These are phyloP conservation scores for Acrodontium crateriforme DNA, from an alignment of 2,329 filamentous ascomycete species.

Conservation along the genomic window DNA sequence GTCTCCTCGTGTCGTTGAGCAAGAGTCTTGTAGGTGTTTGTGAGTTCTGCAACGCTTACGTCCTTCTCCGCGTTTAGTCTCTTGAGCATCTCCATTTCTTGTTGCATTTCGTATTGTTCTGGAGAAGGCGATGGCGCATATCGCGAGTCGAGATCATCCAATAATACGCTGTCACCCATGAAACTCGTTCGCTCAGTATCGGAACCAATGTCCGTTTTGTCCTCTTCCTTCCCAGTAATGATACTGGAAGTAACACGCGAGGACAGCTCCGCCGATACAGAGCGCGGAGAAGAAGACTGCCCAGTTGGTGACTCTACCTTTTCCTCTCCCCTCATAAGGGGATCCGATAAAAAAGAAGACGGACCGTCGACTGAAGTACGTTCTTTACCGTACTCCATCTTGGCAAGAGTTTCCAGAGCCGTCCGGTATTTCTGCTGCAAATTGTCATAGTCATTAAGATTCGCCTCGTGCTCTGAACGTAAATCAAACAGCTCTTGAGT, in stretches of 20 bases:
- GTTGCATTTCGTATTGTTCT: constrained; percentile 44
- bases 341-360: no score
- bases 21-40: constrained; percentile 68
- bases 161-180: constrained; percentile 1
- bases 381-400: constrained; percentile 57
- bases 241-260: constrained; percentile 87
- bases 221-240: constrained; percentile 27
- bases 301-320: constrained; percentile 51
- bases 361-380: no score
- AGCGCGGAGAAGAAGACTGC: constrained; percentile 39
- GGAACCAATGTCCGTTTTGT: constrained; percentile 7
- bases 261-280: constrained; percentile 74
- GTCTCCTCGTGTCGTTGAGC: constrained; percentile 70
- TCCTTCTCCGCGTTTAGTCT: constrained; percentile 63
- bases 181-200: constrained; percentile 5
- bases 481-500: constrained; percentile 86
- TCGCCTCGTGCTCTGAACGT: constrained; percentile 77
- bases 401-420: constrained; percentile 64
- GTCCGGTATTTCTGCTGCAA: constrained; percentile 86
- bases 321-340: constrained; percentile 47
- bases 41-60: constrained; percentile 55
- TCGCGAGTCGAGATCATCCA: background rate
- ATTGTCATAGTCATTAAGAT: constrained; percentile 64
- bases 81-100: constrained; percentile 60
- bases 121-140: constrained; percentile 18